phyloP scores from a whole-genome alignment of 768 basidiomycete species.

The Steccherinum ochraceum region DNA sequence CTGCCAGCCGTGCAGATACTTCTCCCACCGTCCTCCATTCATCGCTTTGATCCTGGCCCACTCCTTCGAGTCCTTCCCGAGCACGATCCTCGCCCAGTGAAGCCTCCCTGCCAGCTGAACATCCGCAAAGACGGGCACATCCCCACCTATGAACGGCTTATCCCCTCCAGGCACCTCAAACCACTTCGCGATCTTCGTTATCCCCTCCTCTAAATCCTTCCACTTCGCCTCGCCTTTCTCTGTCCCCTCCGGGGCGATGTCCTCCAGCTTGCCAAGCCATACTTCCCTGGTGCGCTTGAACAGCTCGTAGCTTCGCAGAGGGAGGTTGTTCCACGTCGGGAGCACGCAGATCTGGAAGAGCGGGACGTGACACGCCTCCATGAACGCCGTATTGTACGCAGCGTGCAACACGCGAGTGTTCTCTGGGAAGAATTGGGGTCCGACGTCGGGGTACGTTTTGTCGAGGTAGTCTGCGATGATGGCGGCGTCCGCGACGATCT shows the following conservation, averaged over 20 bases:
- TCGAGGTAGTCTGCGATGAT: slow-evolving; percentile 48
- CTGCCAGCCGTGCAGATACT: slow-evolving; percentile 14
- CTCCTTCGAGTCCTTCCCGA: slow-evolving; percentile 10
- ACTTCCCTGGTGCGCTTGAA: slow-evolving; percentile 30
- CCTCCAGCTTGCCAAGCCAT: slow-evolving; percentile 33
- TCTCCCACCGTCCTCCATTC: slow-evolving; percentile 12
- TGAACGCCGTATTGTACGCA: slow-evolving; percentile 23
- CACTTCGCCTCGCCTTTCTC: slow-evolving; percentile 29
- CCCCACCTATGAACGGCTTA: slow-evolving; percentile 6
- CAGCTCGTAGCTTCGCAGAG: slow-evolving; percentile 23
- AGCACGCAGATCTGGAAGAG: neutral
- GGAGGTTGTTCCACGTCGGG: slow-evolving; percentile 2
- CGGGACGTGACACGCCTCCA: neutral
- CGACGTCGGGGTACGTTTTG: slow-evolving; percentile 37
- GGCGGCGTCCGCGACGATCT: slow-evolving; percentile 34
- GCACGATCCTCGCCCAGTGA: slow-evolving; percentile 1
- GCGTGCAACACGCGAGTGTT: slow-evolving; percentile 34
- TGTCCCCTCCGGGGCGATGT: slow-evolving; percentile 23
- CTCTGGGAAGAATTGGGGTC: slow-evolving; percentile 31
- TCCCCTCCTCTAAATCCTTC: slow-evolving; percentile 27
- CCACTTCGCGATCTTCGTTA: slow-evolving; percentile 19
- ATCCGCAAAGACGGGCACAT: slow-evolving; percentile 4
- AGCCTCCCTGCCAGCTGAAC: slow-evolving; percentile 4
- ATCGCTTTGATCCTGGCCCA: slow-evolving; percentile 5
- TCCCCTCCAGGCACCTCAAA: neutral